phyloP scores from a whole-genome alignment of 352 stramenopile species.

The Globisporangium mamillatum region DNA sequence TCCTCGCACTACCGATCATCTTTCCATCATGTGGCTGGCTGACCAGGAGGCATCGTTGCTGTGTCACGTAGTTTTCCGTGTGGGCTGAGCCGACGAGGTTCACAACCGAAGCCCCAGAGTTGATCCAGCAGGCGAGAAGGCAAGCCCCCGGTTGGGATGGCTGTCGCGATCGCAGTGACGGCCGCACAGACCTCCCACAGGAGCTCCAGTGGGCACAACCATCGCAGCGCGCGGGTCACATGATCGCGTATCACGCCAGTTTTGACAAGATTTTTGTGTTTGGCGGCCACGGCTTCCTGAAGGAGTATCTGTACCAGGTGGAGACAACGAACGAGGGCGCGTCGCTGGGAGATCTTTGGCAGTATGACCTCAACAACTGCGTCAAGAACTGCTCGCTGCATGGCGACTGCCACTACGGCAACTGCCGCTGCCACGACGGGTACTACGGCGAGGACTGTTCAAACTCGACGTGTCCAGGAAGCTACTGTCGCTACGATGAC shows the following conservation, averaged over 20 bases:
- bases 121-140: conserved; percentile 87
- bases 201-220: conserved; percentile 84
- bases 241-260: conserved; percentile 69
- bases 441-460: conserved; percentile 97
- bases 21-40: too few relatives aligned
- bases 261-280: conserved; percentile 87
- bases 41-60: neutral
- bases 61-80: conserved; percentile 66
- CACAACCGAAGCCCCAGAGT: conserved; percentile 49
- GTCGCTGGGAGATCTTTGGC: conserved; percentile 89
- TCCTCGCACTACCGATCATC: too few relatives aligned
- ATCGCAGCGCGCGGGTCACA: conserved; percentile 83
- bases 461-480: conserved; percentile 93
- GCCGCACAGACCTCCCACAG: conserved; percentile 45
- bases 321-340: conserved; percentile 46
- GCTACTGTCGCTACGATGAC: conserved; percentile 92
- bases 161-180: conserved; percentile 88
- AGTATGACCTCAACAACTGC: conserved; percentile 89
- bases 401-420: conserved; percentile 90
- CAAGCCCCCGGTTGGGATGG: conserved; percentile 95
- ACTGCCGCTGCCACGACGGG: conserved; percentile 92
- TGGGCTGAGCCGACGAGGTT: conserved; percentile 89
- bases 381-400: conserved; percentile 92
- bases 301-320: conserved; percentile 59
- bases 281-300: conserved; percentile 80